phyloP scores from a whole-genome alignment of 139 green algal species.

The Auxenochlorella pyrenoidosa region DNA sequence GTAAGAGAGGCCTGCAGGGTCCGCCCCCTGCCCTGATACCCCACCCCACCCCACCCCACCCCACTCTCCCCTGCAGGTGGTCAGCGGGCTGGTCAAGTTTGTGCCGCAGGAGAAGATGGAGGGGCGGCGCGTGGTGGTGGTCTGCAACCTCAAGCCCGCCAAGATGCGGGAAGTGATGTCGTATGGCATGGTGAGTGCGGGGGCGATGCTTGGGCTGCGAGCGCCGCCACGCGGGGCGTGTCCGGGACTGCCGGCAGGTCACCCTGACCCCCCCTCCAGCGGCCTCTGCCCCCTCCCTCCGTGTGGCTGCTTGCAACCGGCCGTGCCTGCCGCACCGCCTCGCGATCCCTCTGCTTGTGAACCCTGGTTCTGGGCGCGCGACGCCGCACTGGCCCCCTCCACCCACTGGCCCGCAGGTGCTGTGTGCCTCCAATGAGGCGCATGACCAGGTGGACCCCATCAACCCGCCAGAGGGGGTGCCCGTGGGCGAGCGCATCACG shows the following conservation, averaged over 20 bases:
- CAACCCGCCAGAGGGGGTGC: slow-evolving; percentile 78
- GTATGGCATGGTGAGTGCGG: slow-evolving; percentile 80
- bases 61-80: slow-evolving; percentile 54
- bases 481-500: slow-evolving; percentile 80
- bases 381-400: too few relatives aligned
- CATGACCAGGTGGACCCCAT: slow-evolving; percentile 89
- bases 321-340: too few relatives aligned
- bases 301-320: too few relatives aligned
- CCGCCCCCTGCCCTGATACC: not conserved
- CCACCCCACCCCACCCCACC: not conserved
- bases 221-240: not conserved
- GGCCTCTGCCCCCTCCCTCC: too few relatives aligned
- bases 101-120: slow-evolving; percentile 88
- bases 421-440: slow-evolving; percentile 89
- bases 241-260: too few relatives aligned
- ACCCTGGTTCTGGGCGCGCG: too few relatives aligned
- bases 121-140: slow-evolving; percentile 77
- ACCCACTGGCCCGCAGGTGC: slow-evolving; percentile 51
- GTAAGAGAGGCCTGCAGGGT: too few relatives aligned
- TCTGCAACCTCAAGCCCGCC: slow-evolving; percentile 96
- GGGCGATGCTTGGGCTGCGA: not conserved
- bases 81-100: slow-evolving; percentile 95
- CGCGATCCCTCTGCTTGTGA: too few relatives aligned
- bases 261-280: too few relatives aligned
- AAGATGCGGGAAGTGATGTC: slow-evolving; percentile 95